Conservation (phyloP, 2,329 filamentous ascomycete species). For the Neocatenulostroma microsporum region DNA sequence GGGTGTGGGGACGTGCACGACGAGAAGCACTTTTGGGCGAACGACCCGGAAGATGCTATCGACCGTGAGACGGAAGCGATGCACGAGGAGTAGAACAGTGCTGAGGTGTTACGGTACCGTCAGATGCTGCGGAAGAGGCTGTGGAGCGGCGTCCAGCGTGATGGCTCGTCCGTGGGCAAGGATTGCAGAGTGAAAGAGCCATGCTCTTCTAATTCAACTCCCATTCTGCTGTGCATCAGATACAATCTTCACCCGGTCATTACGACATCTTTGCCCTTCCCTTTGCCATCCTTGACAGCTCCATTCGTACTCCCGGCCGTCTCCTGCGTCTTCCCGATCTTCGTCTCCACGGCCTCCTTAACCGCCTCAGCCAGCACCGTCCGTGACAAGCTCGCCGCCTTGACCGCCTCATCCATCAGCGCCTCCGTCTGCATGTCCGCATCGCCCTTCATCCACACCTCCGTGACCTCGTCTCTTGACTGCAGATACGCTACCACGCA, state of each 20-base stretch:
- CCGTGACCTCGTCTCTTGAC: conserved; percentile 80
- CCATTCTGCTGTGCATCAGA: not conserved
- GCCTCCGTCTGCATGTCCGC: conserved; percentile 41
- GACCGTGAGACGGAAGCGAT: no score
- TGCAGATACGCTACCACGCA: conserved; percentile 89
- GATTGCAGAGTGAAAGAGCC: not conserved
- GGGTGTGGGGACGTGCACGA: no score
- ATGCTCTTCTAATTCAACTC: not conserved
- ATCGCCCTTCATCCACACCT: conserved; percentile 86
- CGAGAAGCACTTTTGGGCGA: no score
- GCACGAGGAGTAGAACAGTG: not conserved
- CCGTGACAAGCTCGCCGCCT: conserved; percentile 53
- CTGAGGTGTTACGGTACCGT: not conserved
- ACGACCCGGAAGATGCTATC: no score
- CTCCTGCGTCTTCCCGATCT: conserved; percentile 15
- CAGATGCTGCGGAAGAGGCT: not conserved
- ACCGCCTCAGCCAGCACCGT: conserved; percentile 55
- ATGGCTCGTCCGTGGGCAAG: not conserved
- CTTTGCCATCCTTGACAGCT: conserved; percentile 13
- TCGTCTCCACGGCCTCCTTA: conserved; percentile 46
- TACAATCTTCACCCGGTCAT: conserved; percentile 25
- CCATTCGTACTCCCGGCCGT: conserved; percentile 6
- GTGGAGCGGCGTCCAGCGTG: not conserved
- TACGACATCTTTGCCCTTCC: conserved; percentile 16
- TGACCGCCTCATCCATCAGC: conserved; percentile 56